Conservation (phyloP, 164 flowering plant genomes). For the Vitis rupestris region DNA sequence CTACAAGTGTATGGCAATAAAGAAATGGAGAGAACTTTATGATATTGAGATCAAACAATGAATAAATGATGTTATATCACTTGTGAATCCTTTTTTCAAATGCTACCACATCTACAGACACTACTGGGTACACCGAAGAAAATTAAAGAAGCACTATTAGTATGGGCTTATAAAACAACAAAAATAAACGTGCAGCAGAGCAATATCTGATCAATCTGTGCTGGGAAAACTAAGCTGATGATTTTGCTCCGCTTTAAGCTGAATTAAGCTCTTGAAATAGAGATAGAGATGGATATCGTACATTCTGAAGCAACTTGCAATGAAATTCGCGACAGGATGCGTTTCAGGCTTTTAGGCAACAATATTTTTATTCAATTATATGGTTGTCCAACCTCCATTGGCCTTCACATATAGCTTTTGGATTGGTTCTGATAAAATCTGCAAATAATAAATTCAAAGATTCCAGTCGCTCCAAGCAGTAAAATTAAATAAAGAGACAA, state of each 20-base stretch:
- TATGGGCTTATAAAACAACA: too few species aligned
- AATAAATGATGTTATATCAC: too few species aligned
- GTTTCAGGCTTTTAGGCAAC: neutral
- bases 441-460: constrained; percentile 12
- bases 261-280: too few species aligned
- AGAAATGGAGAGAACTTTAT: too few species aligned
- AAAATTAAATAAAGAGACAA: neutral
- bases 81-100: too few species aligned
- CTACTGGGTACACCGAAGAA: too few species aligned
- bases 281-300: neutral
- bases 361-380: neutral
- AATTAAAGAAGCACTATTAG: too few species aligned
- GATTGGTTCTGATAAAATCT: constrained; percentile 12
- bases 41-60: too few species aligned
- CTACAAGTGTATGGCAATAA: too few species aligned
- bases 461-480: constrained; percentile 14
- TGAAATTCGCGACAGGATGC: neutral
- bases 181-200: neutral
- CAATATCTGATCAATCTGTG: neutral
- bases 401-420: constrained; percentile 8
- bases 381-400: constrained; percentile 5
- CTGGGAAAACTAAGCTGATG: neutral
- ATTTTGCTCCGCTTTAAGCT: too few species aligned
- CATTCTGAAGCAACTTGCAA: neutral
- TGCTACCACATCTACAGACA: too few species aligned